phyloP scores from a whole-genome alignment of 2,329 filamentous ascomycete species.

The Calonectria montana region DNA sequence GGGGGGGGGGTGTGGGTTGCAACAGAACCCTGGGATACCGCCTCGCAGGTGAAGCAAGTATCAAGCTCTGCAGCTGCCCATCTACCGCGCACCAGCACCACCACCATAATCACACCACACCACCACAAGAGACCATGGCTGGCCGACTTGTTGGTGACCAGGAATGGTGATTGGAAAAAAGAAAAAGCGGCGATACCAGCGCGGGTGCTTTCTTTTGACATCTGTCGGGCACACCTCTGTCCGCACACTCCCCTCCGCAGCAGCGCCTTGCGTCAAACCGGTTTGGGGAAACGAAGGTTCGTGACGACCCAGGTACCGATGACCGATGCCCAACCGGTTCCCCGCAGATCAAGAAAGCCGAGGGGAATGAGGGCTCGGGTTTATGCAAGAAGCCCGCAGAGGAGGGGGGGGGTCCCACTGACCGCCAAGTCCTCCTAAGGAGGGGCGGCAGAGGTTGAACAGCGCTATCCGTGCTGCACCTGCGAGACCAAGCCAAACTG shows the following conservation, averaged over 20 bases:
- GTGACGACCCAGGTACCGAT: neutral
- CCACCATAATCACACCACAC: too few relatives aligned
- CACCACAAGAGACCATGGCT: too few relatives aligned
- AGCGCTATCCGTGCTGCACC: too few relatives aligned
- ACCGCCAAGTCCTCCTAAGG: too few relatives aligned
- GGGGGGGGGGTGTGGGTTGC: neutral
- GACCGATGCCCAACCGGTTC: neutral
- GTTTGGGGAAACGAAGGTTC: too few relatives aligned
- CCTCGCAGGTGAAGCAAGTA: neutral
- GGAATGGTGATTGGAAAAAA: neutral
- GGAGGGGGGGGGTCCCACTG: neutral
- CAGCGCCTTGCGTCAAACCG: too few relatives aligned
- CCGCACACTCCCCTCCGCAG: too few relatives aligned
- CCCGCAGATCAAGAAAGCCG: slow-evolving; percentile 1
- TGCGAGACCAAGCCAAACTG: too few relatives aligned
- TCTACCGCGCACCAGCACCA: neutral
- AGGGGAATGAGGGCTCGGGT: neutral
- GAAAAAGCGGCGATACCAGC: neutral
- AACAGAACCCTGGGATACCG: neutral
- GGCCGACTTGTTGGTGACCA: neutral
- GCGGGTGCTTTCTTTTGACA: too few relatives aligned
- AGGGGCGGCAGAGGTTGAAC: too few relatives aligned
- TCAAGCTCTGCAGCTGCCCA: too few relatives aligned
- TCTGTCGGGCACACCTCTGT: too few relatives aligned
- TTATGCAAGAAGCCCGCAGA: neutral